These are phyloP conservation scores for Talaromyces verruculosus DNA, from an alignment of 2,329 filamentous ascomycete genomes.

Conservation along the genomic window DNA sequence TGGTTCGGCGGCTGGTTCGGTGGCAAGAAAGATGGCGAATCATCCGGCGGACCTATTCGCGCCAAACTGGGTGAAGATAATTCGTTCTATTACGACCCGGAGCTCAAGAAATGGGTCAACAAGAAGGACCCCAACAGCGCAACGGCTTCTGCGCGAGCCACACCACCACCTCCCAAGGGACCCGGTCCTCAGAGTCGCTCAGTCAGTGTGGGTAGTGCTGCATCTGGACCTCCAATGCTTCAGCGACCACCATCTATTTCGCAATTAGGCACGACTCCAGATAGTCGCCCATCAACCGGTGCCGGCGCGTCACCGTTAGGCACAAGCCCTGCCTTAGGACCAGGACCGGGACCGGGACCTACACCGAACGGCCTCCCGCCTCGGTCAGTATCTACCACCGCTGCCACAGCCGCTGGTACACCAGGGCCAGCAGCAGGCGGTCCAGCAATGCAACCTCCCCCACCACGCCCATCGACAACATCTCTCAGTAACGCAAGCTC, in stretches of 20 bases:
- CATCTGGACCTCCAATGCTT: slow-evolving; percentile 39
- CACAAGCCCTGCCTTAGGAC: slow-evolving; percentile 32
- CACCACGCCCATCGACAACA: slow-evolving; percentile 69
- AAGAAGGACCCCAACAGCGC: slow-evolving; percentile 76
- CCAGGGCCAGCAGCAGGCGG: slow-evolving; percentile 32
- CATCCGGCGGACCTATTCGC: slow-evolving; percentile 63
- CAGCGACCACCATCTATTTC: slow-evolving; percentile 21
- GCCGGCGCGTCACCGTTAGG: slow-evolving; percentile 30
- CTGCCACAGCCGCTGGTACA: slow-evolving; percentile 27
- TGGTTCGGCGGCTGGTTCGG: slow-evolving; percentile 88
- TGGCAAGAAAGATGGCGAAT: slow-evolving; percentile 63
- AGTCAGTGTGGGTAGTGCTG: slow-evolving; percentile 56
- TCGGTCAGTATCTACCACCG: slow-evolving; percentile 39
- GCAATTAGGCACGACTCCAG: slow-evolving; percentile 19
- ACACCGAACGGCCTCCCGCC: slow-evolving; percentile 26
- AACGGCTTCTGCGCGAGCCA: slow-evolving; percentile 57
- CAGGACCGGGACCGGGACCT: slow-evolving; percentile 18
- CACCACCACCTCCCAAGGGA: slow-evolving; percentile 76
- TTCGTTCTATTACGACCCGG: slow-evolving; percentile 89
- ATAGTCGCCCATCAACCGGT: slow-evolving; percentile 36
- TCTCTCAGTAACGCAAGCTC: slow-evolving; percentile 89
- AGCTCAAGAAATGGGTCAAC: slow-evolving; percentile 98
- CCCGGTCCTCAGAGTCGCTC: slow-evolving; percentile 52
- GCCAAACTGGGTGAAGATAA: slow-evolving; percentile 94
- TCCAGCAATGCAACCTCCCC: slow-evolving; percentile 33